Conservation (phyloP, 352 stramenopile species). For the Globisporangium spinosum region DNA sequence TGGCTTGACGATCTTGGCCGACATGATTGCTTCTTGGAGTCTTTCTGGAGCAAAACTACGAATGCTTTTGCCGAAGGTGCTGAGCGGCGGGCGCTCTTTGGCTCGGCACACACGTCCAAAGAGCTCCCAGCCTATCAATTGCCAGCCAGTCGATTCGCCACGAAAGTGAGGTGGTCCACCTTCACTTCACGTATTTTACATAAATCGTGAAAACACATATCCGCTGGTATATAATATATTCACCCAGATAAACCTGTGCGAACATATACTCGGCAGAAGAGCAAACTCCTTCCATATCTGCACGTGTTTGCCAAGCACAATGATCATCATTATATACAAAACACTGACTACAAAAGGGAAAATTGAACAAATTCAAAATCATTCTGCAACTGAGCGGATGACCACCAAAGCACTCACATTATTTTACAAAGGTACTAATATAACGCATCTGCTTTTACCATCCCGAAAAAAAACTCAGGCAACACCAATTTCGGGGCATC, state of each 20-base stretch:
- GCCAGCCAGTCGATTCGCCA: constrained; percentile 3
- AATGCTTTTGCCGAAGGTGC: constrained; percentile 6
- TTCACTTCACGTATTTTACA: background rate
- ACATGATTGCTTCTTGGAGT: constrained; percentile 47
- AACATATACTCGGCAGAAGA: background rate
- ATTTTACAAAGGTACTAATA: background rate
- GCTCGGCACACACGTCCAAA: background rate
- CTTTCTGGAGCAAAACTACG: constrained; percentile 52
- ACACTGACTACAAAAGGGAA: background rate
- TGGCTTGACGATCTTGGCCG: constrained; percentile 86
- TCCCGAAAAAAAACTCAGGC: background rate
- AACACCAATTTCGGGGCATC: background rate
- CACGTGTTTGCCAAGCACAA: background rate
- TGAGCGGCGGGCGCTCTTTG: background rate
- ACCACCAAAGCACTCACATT: background rate
- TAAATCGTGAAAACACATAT: background rate
- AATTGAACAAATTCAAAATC: background rate
- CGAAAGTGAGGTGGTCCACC: background rate
- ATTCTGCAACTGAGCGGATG: background rate
- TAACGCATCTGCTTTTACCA: background rate
- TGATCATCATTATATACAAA: background rate
- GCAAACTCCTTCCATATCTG: background rate
- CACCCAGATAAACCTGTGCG: background rate
- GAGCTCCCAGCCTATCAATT: background rate
- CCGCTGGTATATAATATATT: background rate